phyloP scores from a whole-genome alignment of 2,329 filamentous ascomycete genomes.

The Sclerotiophoma versabilis region DNA sequence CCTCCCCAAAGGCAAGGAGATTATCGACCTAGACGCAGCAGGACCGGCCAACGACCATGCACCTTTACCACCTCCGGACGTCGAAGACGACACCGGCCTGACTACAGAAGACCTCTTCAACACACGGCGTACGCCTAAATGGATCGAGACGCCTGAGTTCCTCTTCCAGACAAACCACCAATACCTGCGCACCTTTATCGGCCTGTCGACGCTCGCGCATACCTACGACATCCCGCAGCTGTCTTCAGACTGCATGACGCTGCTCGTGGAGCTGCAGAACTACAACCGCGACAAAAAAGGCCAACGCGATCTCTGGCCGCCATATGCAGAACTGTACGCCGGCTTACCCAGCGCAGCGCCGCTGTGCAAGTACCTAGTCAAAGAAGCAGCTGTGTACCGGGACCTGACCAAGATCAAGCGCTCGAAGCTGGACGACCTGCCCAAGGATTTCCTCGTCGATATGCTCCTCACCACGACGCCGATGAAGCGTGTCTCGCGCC shows the following conservation, averaged over 20 bases:
- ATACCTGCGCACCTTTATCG: constrained; percentile 19
- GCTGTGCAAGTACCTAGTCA: constrained; percentile 15
- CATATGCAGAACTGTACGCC: constrained; percentile 13
- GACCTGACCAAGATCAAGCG: constrained; percentile 15
- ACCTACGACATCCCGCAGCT: constrained; percentile 22
- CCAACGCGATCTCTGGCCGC: constrained; percentile 7
- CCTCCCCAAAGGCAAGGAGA: constrained; percentile 6
- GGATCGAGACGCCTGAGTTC: constrained; percentile 15
- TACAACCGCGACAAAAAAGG: constrained; percentile 16
- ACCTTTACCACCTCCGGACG: neutral
- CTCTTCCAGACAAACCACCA: constrained; percentile 19
- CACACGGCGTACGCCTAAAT: constrained; percentile 11
- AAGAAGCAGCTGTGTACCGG: constrained; percentile 16
- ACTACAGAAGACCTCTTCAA: constrained; percentile 13
- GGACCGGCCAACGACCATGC: neutral
- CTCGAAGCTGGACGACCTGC: constrained; percentile 8
- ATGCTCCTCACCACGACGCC: constrained; percentile 18
- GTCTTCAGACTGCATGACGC: constrained; percentile 17
- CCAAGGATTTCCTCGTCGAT: constrained; percentile 19
- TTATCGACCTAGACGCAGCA: constrained; percentile 5
- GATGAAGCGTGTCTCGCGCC: constrained; percentile 10
- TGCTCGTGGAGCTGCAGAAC: constrained; percentile 15
- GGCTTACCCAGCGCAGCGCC: constrained; percentile 7
- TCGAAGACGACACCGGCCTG: constrained; percentile 3
- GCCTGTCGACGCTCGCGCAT: constrained; percentile 22